Evolutionary conservation across 805 yeast species (phyloP), one percentile per base, ranked within the genome.

Genomic region (Metschnikowia colocasiae): DNA sequence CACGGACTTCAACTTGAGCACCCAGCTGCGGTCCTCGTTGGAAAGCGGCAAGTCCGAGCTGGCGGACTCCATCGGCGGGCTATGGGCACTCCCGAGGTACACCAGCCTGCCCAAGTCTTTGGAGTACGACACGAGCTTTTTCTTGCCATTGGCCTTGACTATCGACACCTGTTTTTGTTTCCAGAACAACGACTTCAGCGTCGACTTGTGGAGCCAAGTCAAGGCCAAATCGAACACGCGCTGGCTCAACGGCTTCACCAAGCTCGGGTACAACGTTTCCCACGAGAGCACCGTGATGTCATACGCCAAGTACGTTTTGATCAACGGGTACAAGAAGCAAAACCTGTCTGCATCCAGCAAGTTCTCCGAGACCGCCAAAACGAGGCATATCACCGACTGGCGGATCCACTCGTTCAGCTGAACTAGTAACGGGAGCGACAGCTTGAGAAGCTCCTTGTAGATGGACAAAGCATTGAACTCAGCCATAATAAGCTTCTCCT

Each of bases 381-480:
- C 70, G 42, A 90, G 70, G 2, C 74, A 67, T 36, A 89, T 58
- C 0, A 85, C 79, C 1, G 85, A 76, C 53, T 87, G 88, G 32
- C 96, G 67, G 9, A 92, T 83, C 82, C 95, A 83, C 45, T 80
- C 85, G 62, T 89, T 91, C 0, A 98, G 98, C 60, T 91, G 97
- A 7, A 91, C 63, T 0, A 86, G 59, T 23, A 92, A 73, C 46
- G 81, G 79, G 2, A 82, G 67, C 0, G 69, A 63, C 45, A 55
- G 64, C 0, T 46, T 25, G 13, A 72, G 52, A 13, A 72, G 50
- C 48, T 71, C 75, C 42, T 63, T 59, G 48, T 71, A 72, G 2
- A 71, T 65, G 13, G 63, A 65, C 43, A 71, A 58, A 1, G 70
- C 69, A 45, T 69, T 70, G 56, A 70, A 72, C 33, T 71, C 69